A percentile compares a stretch with the other conserved stretches of the same genome.
phyloP scores from a whole-genome alignment of 1,284 basidiomycete species.

The Ustilago bromivora region DNA sequence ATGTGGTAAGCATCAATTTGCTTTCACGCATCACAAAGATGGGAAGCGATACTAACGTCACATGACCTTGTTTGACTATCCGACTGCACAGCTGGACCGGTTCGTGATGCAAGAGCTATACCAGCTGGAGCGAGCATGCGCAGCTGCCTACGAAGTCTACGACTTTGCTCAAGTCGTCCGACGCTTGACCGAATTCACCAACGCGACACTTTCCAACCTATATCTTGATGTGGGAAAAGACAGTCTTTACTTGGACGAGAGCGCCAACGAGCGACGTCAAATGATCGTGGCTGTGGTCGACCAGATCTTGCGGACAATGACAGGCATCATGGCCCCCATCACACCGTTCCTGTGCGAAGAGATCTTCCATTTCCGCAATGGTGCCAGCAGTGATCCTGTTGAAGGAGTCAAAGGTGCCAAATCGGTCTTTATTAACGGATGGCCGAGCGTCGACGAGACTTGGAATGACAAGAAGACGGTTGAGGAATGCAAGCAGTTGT shows the following conservation, averaged over 20 bases:
- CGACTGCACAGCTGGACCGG: conserved; percentile 66
- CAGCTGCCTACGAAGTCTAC: conserved; percentile 79
- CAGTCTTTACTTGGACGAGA: conserved; percentile 81
- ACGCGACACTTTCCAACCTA: conserved; percentile 73
- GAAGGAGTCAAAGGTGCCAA: conserved; percentile 18
- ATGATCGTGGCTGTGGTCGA: conserved; percentile 80
- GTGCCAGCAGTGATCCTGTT: conserved; percentile 51
- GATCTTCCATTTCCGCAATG: conserved; percentile 75
- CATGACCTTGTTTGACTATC: neutral
- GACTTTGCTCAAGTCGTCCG: conserved; percentile 81
- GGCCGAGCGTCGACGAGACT: conserved; percentile 40
- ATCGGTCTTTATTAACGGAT: conserved; percentile 61
- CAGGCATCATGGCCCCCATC: conserved; percentile 84
- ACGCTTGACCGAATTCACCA: conserved; percentile 71
- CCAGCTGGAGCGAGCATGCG: conserved; percentile 77
- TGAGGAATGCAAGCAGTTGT: conserved; percentile 26
- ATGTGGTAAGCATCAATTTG: conserved; percentile 6
- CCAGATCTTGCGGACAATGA: conserved; percentile 79
- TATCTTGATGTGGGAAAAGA: conserved; percentile 96
- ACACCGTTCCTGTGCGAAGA: conserved; percentile 93
- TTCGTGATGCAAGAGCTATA: conserved; percentile 88
- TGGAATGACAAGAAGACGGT: conserved; percentile 39
- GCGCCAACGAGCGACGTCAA: conserved; percentile 74
- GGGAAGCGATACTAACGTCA: neutral
- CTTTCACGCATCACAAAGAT: neutral